Evolutionary conservation across 139 green algal genomes (phyloP), one percentile per base, ranked within the genome.

Genomic region (Chlamydomonas sp.): DNA sequence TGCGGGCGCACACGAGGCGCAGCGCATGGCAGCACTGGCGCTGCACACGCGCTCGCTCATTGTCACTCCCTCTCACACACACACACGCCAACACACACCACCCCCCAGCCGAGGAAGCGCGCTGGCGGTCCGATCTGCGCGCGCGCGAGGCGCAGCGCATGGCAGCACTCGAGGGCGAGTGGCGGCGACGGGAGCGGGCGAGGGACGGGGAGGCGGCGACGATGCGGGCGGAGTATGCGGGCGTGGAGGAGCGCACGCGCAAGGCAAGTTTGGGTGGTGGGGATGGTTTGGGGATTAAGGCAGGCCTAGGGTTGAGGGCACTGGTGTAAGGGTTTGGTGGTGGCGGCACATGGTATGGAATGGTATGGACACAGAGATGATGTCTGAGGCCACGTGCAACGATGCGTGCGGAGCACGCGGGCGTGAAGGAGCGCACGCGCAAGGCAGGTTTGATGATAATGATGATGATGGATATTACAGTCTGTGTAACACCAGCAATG

Each of bases 131-230:
- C 0, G 69, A 86, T 54, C 72, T 88, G 57, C 35, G 57, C 35
- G 73, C 82, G 73, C 73, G 79, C 10, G 84, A 90, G 74, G 48
- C 69, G 33, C 65, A 76, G 62, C 81, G 86, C 35, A 87, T 90
- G 80, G 37, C 67, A 2, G 71, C 77, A 34, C 74, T 92, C 6
- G 84, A 92, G 72, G 73, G 37, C 2, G 80, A 85, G 74, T 92
- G 86, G 86, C 65, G 79, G 34, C 60, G 60, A 31, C 68, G 79
- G 2, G 85, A 90, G 77, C 48, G 64, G 2, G 43, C 57, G 1
- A 58, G 81, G 3, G 76, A 85, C 66, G 35, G 38, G 24, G 76
- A 83, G 59, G 35, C 69, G 3, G 60, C 64, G 1, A 20, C 47
- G 0, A 48, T 73, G 30, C 71, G 72, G 43, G 48, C 65, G 2